These are phyloP conservation scores for Flaveria bidentis DNA, from an alignment of 129 eudicot species.

Conservation along the genomic window DNA sequence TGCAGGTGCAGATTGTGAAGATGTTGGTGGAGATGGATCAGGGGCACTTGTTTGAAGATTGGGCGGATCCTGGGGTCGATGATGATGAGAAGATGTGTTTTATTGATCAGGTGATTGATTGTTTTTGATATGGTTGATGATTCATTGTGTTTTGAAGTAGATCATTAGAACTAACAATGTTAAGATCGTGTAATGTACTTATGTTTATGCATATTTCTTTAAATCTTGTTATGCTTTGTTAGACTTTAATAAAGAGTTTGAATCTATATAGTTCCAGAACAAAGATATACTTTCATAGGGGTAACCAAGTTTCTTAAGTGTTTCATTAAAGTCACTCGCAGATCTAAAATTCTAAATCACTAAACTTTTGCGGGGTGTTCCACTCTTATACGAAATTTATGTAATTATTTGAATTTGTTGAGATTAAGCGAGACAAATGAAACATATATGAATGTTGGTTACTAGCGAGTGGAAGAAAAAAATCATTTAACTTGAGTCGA, in stretches of 20 bases:
- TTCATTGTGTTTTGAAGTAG: neutral
- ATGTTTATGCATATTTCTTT: neutral
- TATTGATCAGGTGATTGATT: constrained; percentile 61
- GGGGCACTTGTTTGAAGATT: constrained; percentile 69
- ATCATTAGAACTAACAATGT: neutral
- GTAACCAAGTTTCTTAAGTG: no score
- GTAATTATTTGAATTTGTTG: no score
- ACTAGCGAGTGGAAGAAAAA: no score
- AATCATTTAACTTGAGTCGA: no score
- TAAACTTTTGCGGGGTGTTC: no score
- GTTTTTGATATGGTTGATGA: neutral
- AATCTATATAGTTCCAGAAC: neutral
- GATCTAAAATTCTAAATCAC: no score
- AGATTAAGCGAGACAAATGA: no score
- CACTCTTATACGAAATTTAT: no score
- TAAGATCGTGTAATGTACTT: neutral
- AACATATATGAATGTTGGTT: no score
- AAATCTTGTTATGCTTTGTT: neutral
- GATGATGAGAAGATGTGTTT: constrained; percentile 66
- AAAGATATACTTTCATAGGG: neutral
- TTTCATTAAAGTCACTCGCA: no score
- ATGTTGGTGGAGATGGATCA: constrained; percentile 66
- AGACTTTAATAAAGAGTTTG: neutral
- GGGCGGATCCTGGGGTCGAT: constrained; percentile 80
- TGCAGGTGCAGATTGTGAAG: constrained; percentile 67